A percentile compares a stretch with the other conserved stretches of the same genome.
These are phyloP conservation scores for Heliosperma pusillum DNA, from an alignment of 148 eudicot genomes.

Conservation along the genomic window DNA sequence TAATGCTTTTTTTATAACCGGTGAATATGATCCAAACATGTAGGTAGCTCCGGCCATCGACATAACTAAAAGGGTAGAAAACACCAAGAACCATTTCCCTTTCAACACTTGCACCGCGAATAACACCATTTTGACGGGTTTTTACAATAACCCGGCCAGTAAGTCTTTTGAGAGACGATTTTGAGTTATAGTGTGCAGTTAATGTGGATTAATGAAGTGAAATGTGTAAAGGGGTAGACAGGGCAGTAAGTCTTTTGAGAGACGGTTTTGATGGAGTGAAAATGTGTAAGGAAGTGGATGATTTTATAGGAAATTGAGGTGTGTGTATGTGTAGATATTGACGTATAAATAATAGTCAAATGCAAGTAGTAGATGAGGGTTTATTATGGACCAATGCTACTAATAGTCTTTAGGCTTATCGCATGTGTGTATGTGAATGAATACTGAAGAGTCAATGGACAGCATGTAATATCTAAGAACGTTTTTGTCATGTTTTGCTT, in stretches of 20 bases:
- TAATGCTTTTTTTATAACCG: slow-evolving; percentile 23
- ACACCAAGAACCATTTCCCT: slow-evolving; percentile 51
- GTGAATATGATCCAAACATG: slow-evolving; percentile 43
- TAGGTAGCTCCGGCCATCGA: slow-evolving; percentile 40
- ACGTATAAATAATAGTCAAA: not conserved
- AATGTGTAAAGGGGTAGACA: too few relatives aligned
- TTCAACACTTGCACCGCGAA: slow-evolving; percentile 20
- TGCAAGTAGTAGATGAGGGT: not conserved
- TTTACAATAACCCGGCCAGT: too few relatives aligned
- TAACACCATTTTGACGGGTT: not conserved
- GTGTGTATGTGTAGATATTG: not conserved
- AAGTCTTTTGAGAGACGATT: not conserved
- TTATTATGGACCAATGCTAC: not conserved
- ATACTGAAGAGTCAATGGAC: slow-evolving; percentile 13
- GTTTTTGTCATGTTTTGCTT: slow-evolving; percentile 1
- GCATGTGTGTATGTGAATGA: not conserved
- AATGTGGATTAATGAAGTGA: not conserved
- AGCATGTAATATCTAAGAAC: not conserved
- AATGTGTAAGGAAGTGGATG: not conserved
- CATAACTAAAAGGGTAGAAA: slow-evolving; percentile 39
- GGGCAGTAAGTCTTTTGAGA: too few relatives aligned
- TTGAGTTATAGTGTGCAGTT: not conserved
- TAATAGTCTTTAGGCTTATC: not conserved
- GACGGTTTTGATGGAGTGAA: not conserved
- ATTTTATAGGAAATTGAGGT: not conserved